Percentiles rank a stretch among this genome's conserved stretches.
Evolutionary conservation across 768 basidiomycete genomes (phyloP).

Genomic region (Leccinellum luteum): DNA sequence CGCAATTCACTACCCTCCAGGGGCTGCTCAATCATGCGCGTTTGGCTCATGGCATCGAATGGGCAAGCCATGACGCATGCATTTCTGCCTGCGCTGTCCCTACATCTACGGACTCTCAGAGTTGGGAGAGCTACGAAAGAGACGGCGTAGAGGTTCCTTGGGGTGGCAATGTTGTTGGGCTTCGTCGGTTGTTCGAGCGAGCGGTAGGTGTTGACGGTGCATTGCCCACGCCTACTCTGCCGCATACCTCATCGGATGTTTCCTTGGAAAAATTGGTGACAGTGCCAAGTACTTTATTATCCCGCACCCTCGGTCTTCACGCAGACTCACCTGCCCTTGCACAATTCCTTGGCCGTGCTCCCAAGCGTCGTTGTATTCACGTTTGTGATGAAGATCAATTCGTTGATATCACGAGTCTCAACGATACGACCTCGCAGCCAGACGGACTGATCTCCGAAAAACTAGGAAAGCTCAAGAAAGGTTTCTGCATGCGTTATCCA

Average conservation of each 20-base stretch:
- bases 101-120: constrained; percentile 31
- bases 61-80: constrained; percentile 51
- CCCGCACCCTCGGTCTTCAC: constrained; percentile 48
- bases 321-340: constrained; percentile 51
- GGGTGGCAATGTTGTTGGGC: constrained; percentile 40
- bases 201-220: constrained; percentile 41
- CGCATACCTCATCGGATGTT: background rate
- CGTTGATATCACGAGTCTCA: constrained; percentile 33
- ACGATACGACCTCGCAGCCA: background rate
- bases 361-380: constrained; percentile 42
- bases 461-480: constrained; percentile 2
- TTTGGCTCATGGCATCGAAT: constrained; percentile 46
- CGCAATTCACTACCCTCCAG: constrained; percentile 50
- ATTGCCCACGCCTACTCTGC: constrained; percentile 10
- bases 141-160: constrained; percentile 36
- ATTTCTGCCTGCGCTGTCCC: constrained; percentile 43
- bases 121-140: constrained; percentile 37
- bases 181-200: constrained; percentile 47
- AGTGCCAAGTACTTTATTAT: constrained; percentile 39
- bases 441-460: background rate
- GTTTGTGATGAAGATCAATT: constrained; percentile 32
- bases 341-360: constrained; percentile 45
- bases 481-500: constrained; percentile 39
- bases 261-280: constrained; percentile 6
- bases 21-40: constrained; percentile 54